Percentiles rank a stretch among this genome's conserved stretches.
Conservation (phyloP, 805 yeast genomes). For the Nakazawaea peltata region DNA sequence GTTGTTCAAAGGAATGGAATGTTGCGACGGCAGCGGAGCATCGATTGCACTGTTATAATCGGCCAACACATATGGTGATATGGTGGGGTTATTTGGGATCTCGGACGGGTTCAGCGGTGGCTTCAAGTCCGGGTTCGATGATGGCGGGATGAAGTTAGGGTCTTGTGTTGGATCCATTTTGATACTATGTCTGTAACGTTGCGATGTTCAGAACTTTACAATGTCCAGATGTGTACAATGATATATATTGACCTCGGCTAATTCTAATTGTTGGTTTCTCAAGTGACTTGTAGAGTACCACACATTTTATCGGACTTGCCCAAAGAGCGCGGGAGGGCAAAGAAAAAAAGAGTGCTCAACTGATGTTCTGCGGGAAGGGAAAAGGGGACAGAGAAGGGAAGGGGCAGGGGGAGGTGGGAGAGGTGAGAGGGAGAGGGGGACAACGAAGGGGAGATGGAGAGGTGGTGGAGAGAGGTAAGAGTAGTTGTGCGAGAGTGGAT, state of each 20-base stretch:
- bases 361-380: too few species aligned
- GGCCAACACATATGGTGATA: slow-evolving; percentile 71
- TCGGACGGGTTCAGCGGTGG: slow-evolving; percentile 62
- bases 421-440: too few species aligned
- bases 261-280: background rate
- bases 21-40: slow-evolving; percentile 47
- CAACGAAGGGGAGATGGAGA: background rate
- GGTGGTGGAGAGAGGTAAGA: background rate
- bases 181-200: too few species aligned
- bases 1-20: background rate
- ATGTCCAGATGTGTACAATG: too few species aligned
- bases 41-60: slow-evolving; percentile 66
- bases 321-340: too few species aligned
- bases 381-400: too few species aligned
- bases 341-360: too few species aligned
- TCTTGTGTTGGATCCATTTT: slow-evolving; percentile 90
- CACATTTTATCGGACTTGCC: too few species aligned
- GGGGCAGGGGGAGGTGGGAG: too few species aligned
- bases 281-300: background rate
- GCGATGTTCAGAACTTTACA: too few species aligned
- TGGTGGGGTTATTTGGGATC: slow-evolving; percentile 71
- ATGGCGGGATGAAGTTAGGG: slow-evolving; percentile 84
- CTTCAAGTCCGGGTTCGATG: slow-evolving; percentile 49
- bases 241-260: too few species aligned
- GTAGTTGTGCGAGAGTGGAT: background rate